These are phyloP conservation scores for Spinacia oleracea DNA, from an alignment of 179 eudicot genomes.

Conservation along the genomic window DNA sequence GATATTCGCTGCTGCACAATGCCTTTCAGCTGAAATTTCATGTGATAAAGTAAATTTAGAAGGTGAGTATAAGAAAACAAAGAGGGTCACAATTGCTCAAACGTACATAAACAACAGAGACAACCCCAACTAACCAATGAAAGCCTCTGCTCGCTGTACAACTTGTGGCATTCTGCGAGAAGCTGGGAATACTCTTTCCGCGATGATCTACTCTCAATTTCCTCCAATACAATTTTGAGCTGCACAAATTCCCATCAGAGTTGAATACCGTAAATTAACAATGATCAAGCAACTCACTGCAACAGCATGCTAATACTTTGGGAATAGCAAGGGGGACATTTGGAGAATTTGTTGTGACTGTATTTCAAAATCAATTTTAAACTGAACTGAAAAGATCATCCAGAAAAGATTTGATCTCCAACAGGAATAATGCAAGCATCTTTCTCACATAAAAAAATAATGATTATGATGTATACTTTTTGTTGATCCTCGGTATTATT, in stretches of 20 bases:
- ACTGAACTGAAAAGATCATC: background rate
- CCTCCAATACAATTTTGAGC: constrained; percentile 95
- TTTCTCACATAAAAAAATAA: background rate
- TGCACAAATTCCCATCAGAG: constrained; percentile 35
- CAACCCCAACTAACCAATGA: constrained; percentile 63
- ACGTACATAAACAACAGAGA: constrained; percentile 9
- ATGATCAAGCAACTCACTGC: constrained; percentile 5
- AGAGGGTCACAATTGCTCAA: too few relatives aligned
- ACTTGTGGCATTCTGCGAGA: constrained; percentile 91
- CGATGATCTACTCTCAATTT: constrained; percentile 86
- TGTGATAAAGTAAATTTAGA: background rate
- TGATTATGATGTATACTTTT: background rate
- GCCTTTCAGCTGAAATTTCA: constrained; percentile 62
- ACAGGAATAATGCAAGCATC: background rate
- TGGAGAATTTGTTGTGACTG: too few relatives aligned
- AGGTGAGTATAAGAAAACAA: background rate
- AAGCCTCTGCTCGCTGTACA: constrained; percentile 94
- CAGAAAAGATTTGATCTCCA: background rate
- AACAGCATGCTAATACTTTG: background rate
- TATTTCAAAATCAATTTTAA: background rate
- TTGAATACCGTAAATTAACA: constrained; percentile 2
- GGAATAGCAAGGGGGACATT: background rate
- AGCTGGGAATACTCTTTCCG: constrained; percentile 90
- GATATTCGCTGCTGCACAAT: constrained; percentile 89
- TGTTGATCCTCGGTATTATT: background rate